Evolutionary conservation across 139 green algal genomes (phyloP).

Genomic region (Axilococcus clingmanii): DNA sequence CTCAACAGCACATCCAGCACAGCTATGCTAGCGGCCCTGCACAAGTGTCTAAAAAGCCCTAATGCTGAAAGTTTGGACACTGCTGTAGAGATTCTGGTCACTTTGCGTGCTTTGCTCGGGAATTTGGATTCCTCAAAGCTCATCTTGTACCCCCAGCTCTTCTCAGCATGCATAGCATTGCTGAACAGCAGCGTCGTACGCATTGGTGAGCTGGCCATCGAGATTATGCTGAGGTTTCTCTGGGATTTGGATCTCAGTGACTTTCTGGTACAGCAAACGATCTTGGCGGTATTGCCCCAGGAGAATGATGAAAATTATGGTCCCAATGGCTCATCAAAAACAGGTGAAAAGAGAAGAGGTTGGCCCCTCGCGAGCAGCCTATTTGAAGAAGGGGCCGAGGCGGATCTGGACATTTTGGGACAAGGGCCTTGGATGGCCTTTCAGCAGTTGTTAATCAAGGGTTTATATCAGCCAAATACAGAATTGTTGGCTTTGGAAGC

Average conservation of each 20-base stretch:
- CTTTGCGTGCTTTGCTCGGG: constrained; percentile 38
- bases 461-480: constrained; percentile 55
- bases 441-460: constrained; percentile 78
- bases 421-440: constrained; percentile 28
- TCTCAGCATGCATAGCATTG: constrained; percentile 61
- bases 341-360: background rate
- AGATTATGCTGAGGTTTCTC: constrained; percentile 52
- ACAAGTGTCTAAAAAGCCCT: constrained; percentile 51
- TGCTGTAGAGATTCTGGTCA: constrained; percentile 28
- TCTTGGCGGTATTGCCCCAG: constrained; percentile 52
- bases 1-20: constrained; percentile 48
- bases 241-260: constrained; percentile 44
- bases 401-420: constrained; percentile 2
- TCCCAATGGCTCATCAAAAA: background rate
- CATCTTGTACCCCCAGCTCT: constrained; percentile 77
- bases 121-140: constrained; percentile 45
- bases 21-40: constrained; percentile 61
- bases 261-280: constrained; percentile 52
- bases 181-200: constrained; percentile 59
- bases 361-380: constrained; percentile 17
- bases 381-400: constrained; percentile 3
- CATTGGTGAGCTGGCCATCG: constrained; percentile 51
- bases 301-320: background rate
- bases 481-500: constrained; percentile 41
- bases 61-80: constrained; percentile 28